Conservation (phyloP, 1,284 basidiomycete genomes). For the Ganoderma lucidum region DNA sequence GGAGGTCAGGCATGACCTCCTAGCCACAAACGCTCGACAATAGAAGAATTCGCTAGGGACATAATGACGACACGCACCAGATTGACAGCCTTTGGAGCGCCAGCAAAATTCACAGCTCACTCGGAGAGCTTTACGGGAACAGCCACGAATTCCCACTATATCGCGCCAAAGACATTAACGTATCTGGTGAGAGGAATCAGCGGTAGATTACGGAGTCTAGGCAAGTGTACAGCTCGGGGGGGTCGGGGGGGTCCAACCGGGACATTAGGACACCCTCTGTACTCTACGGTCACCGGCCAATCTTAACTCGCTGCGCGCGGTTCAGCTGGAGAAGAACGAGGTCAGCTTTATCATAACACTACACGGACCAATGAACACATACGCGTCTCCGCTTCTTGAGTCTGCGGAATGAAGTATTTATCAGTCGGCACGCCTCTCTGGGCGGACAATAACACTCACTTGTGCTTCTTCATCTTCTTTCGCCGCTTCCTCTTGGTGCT, state of each 20-base stretch:
- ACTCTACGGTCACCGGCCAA: slow-evolving; percentile 36
- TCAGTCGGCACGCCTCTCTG: not conserved
- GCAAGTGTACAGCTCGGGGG: slow-evolving; percentile 26
- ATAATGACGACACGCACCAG: slow-evolving; percentile 2
- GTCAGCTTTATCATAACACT: slow-evolving; percentile 15
- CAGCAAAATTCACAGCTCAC: not conserved
- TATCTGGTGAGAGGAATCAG: slow-evolving; percentile 32
- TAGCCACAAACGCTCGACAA: slow-evolving; percentile 1
- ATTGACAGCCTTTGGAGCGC: not conserved
- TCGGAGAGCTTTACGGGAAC: slow-evolving; percentile 8
- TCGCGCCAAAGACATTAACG: not conserved
- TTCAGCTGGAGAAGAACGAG: slow-evolving; percentile 24
- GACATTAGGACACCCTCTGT: slow-evolving; percentile 17
- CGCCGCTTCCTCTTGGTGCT: slow-evolving; percentile 83
- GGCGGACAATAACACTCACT: slow-evolving; percentile 58
- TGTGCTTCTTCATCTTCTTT: slow-evolving; percentile 93
- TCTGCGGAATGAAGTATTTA: slow-evolving; percentile 41
- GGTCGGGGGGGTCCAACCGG: slow-evolving; percentile 22
- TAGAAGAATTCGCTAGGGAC: not conserved
- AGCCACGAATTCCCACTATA: slow-evolving; percentile 1
- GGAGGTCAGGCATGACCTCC: not conserved
- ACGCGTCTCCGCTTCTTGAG: slow-evolving; percentile 70
- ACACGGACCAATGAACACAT: slow-evolving; percentile 28
- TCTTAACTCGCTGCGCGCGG: slow-evolving; percentile 39
- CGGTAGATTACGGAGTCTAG: slow-evolving; percentile 25